A percentile compares a stretch with the other conserved stretches of the same genome.
Conservation (phyloP, 306 rosid genomes). For the Vachellia collinsii region DNA sequence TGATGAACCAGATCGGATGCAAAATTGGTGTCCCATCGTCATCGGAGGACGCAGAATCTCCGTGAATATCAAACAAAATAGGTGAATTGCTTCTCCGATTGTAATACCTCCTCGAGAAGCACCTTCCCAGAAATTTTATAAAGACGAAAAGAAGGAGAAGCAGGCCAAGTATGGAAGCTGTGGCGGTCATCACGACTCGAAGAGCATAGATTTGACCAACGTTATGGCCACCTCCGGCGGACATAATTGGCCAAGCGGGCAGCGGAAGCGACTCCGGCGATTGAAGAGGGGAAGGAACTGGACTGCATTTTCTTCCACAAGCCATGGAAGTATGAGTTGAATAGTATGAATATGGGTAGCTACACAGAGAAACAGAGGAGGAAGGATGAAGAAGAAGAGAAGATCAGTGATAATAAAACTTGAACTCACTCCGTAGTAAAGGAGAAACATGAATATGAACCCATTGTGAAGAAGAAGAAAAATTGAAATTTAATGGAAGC, state of each 20-base stretch:
- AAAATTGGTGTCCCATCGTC: constrained; percentile 41
- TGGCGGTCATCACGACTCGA: neutral
- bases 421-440: neutral
- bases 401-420: neutral
- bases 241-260: neutral
- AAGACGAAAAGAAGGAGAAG: constrained; percentile 26
- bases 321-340: neutral
- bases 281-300: constrained; percentile 31
- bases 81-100: constrained; percentile 32
- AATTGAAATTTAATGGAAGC: neutral
- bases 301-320: constrained; percentile 2
- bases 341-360: neutral
- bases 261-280: neutral
- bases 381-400: neutral
- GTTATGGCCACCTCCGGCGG: neutral
- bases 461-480: neutral
- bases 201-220: neutral
- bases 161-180: constrained; percentile 33
- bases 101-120: constrained; percentile 32
- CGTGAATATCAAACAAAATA: constrained; percentile 43
- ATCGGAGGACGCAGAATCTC: constrained; percentile 23
- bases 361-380: neutral
- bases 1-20: constrained; percentile 58
- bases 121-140: constrained; percentile 15
- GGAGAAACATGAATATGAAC: neutral